Conservation (phyloP, 2,329 filamentous ascomycete species). For the Madurella mycetomatis region DNA sequence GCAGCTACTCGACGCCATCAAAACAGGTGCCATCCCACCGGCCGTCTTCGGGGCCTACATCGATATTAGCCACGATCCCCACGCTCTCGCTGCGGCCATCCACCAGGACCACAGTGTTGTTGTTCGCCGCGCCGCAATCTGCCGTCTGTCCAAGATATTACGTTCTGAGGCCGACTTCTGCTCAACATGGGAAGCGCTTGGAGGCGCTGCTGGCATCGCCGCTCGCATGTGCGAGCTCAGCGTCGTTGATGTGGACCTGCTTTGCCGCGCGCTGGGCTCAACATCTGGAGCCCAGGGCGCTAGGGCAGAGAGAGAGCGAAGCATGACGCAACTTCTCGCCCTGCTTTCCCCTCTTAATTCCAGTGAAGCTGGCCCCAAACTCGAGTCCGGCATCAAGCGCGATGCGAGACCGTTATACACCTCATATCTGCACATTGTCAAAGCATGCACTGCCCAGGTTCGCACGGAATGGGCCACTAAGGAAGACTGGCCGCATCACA, state of each 20-base stretch:
- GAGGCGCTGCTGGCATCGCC: constrained; percentile 3
- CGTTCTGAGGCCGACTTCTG: not conserved
- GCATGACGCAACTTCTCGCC: not conserved
- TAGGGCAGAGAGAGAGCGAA: too few species aligned
- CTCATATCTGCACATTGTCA: too few species aligned
- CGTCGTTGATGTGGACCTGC: constrained; percentile 1
- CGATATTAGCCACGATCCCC: not conserved
- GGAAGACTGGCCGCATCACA: too few species aligned
- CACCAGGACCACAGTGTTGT: too few species aligned
- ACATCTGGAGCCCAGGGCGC: too few species aligned
- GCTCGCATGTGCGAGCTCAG: constrained; percentile 7
- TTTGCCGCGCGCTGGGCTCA: constrained; percentile 3
- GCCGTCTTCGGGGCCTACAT: not conserved
- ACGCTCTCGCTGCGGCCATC: not conserved
- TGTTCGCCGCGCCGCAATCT: too few species aligned
- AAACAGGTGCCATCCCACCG: constrained; percentile 3
- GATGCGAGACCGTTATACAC: not conserved
- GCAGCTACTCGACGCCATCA: not conserved
- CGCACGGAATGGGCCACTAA: too few species aligned
- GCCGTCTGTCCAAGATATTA: too few species aligned
- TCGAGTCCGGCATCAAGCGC: not conserved
- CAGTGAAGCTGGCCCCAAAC: not conserved
- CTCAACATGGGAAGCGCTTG: constrained; percentile 1
- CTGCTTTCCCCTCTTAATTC: not conserved
- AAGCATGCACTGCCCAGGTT: too few species aligned